phyloP scores from a whole-genome alignment of 148 eudicot species.

The Rhododendron ferrugineum region DNA sequence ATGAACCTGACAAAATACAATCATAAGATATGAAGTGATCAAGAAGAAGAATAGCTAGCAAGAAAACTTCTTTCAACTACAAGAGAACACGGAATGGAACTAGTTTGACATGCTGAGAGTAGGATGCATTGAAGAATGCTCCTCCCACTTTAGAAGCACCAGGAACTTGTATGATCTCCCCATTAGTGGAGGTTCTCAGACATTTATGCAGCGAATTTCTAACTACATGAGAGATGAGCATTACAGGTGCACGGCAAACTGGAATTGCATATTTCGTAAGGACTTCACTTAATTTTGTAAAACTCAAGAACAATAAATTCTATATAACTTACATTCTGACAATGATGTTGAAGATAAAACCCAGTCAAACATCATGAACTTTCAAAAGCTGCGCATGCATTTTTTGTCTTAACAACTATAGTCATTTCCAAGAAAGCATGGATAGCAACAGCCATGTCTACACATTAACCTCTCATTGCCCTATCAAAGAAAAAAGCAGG shows the following conservation, averaged over 20 bases:
- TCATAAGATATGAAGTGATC: not conserved
- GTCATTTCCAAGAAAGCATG: not conserved
- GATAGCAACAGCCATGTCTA: not conserved
- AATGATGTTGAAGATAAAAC: not conserved
- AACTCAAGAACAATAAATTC: not conserved
- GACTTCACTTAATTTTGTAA: not conserved
- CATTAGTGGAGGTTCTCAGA: not conserved
- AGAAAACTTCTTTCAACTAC: not conserved
- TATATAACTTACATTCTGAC: not conserved
- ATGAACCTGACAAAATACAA: conserved; percentile 61
- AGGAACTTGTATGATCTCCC: not conserved
- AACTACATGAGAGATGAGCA: not conserved
- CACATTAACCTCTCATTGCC: not conserved
- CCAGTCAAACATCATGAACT: not conserved
- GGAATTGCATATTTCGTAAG: not conserved
- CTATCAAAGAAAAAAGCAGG: not conserved
- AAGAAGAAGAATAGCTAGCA: conserved; percentile 12
- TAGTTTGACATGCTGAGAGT: not conserved
- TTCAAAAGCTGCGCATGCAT: not conserved
- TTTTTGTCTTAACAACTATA: not conserved
- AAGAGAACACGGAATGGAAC: not conserved
- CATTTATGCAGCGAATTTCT: not conserved
- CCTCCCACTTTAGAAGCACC: conserved; percentile 8
- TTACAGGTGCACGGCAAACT: not conserved
- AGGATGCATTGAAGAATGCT: conserved; percentile 1